These are phyloP conservation scores for Abortiporus biennis DNA, from an alignment of 1,284 basidiomycete species.

Conservation along the genomic window DNA sequence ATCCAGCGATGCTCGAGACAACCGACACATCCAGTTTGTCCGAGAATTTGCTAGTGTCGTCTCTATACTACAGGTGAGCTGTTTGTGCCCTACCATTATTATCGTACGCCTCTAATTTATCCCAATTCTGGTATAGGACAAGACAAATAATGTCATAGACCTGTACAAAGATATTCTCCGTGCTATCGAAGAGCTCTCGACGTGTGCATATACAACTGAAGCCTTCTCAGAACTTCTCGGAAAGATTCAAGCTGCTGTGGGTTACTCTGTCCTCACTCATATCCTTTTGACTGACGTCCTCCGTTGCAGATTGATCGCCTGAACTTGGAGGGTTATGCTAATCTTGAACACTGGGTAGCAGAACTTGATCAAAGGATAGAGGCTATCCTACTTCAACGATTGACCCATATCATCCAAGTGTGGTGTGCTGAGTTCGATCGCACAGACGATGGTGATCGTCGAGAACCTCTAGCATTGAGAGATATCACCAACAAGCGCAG, in stretches of 20 bases:
- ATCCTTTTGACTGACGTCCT: neutral
- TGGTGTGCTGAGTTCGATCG: constrained; percentile 88
- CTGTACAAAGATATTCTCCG: constrained; percentile 83
- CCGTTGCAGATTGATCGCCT: constrained; percentile 77
- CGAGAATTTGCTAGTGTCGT: constrained; percentile 92
- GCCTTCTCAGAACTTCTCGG: constrained; percentile 76
- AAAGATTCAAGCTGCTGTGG: constrained; percentile 81
- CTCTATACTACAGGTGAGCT: constrained; percentile 71
- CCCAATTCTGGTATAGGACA: constrained; percentile 59
- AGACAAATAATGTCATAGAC: constrained; percentile 90
- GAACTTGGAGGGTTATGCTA: constrained; percentile 95
- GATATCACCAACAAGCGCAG: constrained; percentile 58
- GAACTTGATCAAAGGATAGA: constrained; percentile 88
- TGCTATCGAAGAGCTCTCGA: constrained; percentile 81
- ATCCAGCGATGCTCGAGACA: constrained; percentile 73
- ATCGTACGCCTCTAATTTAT: neutral
- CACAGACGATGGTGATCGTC: constrained; percentile 58
- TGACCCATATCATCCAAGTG: constrained; percentile 75
- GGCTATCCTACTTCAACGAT: constrained; percentile 70
- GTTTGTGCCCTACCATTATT: neutral
- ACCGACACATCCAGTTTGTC: constrained; percentile 89
- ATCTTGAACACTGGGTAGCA: constrained; percentile 94
- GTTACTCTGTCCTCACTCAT: constrained; percentile 22
- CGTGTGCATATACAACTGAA: constrained; percentile 80
- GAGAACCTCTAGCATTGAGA: constrained; percentile 43